Evolutionary conservation across 345 rosid species (phyloP), one percentile per base, ranked within the genome.

Genomic region (Noccaea caerulescens): DNA sequence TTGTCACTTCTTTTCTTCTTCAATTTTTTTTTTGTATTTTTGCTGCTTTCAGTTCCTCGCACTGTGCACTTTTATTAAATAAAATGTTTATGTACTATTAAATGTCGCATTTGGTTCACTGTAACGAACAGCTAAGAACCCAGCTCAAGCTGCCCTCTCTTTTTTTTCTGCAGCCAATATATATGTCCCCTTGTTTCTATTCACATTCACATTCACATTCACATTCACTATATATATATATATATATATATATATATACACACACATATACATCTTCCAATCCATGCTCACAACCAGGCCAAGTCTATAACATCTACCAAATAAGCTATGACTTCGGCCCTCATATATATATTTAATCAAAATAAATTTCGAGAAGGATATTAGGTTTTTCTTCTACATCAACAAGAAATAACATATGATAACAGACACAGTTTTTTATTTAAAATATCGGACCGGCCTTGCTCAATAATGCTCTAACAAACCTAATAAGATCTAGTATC

Each of bases 41-140:
- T 45, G 49, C 45, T 64, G 64, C 33, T 54, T 55, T 20, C 46
- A 20, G 33, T 54, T n/a, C 59, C 36, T 32, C 59, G 10, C 32
- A 16, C 30, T 63, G 13, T 53, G 32, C 56, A 23, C 8, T 42
- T 63, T 42, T n/a, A 45, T 20, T 38, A 27, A 30, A 61, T 10
- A 36, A 69, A 53, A 63, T 55, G 36, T n/a, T 43, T 16, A 1
- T 16, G 18, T 16, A 42, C 34, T 53, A 68, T 43, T 75, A 41
- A 75, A 75, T 75, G 63, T 68, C 14, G 62, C 61, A 59, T 56
- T 36, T 74, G 68, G 55, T 51, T 74, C 56, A 74, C 63, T 66
- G 78, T 54, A 36, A 32, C 42, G 10, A 33, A 74, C 78, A 67
- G 57, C 78, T 74, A 74, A 73, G 61, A 58, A 34, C 61, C 5